Conservation (phyloP, 768 basidiomycete species). For the Psilocybe sp. region DNA sequence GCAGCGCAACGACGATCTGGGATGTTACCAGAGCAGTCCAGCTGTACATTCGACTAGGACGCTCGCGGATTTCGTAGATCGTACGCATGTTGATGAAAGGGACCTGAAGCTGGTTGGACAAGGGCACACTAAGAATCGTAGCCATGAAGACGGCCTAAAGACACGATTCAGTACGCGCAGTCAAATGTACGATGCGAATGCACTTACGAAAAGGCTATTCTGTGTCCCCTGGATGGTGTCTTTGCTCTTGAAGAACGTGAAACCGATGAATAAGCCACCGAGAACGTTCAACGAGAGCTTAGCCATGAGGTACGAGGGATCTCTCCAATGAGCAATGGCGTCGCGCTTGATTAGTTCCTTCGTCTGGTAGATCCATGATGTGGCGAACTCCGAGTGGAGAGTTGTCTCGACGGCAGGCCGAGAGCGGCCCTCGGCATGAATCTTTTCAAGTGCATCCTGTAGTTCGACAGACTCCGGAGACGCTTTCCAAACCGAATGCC, state of each 20-base stretch:
- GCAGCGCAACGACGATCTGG: constrained; percentile 54
- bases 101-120: constrained; percentile 64
- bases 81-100: constrained; percentile 56
- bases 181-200: constrained; percentile 9
- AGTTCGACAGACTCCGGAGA: constrained; percentile 41
- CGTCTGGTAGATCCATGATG: constrained; percentile 50
- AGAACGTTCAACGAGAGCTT: constrained; percentile 54
- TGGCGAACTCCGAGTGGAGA: constrained; percentile 45
- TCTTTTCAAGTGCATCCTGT: constrained; percentile 38
- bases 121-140: constrained; percentile 47
- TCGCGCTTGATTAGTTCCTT: constrained; percentile 43
- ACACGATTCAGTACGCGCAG: background rate
- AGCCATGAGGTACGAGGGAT: constrained; percentile 58
- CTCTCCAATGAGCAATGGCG: constrained; percentile 46
- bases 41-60: constrained; percentile 61
- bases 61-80: constrained; percentile 68
- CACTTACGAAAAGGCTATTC: constrained; percentile 62
- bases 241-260: constrained; percentile 60
- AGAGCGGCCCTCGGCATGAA: constrained; percentile 46
- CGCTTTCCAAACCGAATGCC: constrained; percentile 55
- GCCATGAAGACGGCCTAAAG: constrained; percentile 54
- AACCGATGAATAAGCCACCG: constrained; percentile 56
- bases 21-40: constrained; percentile 60
- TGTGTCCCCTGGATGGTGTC: constrained; percentile 56
- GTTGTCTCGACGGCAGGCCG: constrained; percentile 33